Percentiles rank a stretch among this genome's conserved stretches.
phyloP scores from a whole-genome alignment of 176 grass and related monocot species.

The Lolium rigidum region DNA sequence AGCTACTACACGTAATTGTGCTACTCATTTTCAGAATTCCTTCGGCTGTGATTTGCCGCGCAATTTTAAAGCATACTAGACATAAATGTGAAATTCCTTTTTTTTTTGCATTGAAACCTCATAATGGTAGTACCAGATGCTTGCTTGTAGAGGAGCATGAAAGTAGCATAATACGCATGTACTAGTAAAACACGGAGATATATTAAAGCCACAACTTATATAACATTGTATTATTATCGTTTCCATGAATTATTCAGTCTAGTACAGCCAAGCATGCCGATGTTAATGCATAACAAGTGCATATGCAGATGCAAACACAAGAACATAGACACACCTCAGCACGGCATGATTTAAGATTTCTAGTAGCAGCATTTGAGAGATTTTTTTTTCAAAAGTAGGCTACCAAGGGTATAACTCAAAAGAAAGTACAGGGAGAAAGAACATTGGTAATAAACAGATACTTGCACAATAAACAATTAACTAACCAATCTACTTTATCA shows the following conservation, averaged over 20 bases:
- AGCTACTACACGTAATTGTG: background rate
- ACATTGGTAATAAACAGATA: constrained; percentile 25
- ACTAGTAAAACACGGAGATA: constrained; percentile 9
- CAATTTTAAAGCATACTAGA: constrained; percentile 18
- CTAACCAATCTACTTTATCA: constrained; percentile 7
- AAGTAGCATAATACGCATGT: background rate
- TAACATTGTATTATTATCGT: background rate
- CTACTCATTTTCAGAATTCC: constrained; percentile 5
- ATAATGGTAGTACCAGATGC: constrained; percentile 15
- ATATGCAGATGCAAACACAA: constrained; percentile 23
- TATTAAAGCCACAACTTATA: constrained; percentile 8
- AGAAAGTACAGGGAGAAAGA: background rate
- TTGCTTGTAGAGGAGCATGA: background rate
- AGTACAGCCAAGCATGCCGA: constrained; percentile 1
- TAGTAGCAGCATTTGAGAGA: constrained; percentile 10
- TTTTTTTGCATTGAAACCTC: constrained; percentile 11
- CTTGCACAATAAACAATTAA: background rate
- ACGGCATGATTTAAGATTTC: constrained; percentile 7
- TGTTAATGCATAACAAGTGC: constrained; percentile 12
- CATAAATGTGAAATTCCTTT: constrained; percentile 4
- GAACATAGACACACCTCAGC: background rate
- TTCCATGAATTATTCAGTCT: constrained; percentile 18
- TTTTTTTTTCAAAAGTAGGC: background rate
- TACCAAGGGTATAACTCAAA: background rate
- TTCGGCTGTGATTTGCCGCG: background rate